Percentiles rank a stretch among this genome's conserved stretches.
These are phyloP conservation scores for Amaranthus cruentus DNA, from an alignment of 148 eudicot genomes.

Conservation along the genomic window DNA sequence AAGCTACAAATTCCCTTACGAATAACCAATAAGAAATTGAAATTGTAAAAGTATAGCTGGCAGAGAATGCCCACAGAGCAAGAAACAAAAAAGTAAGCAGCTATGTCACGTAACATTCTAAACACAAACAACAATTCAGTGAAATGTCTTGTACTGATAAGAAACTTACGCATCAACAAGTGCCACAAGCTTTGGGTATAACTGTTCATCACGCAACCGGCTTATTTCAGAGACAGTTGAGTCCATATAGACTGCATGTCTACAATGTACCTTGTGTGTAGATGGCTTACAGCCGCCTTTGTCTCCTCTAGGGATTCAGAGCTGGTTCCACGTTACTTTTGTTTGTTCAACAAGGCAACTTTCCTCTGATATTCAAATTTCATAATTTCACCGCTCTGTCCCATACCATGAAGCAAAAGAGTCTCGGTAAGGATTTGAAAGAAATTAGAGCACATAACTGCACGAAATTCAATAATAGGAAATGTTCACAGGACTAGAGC, in stretches of 20 bases:
- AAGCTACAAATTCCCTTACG: no score
- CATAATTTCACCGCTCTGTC: slow-evolving; percentile 90
- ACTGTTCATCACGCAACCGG: slow-evolving; percentile 80
- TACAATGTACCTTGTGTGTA: slow-evolving; percentile 92
- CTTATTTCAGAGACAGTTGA: slow-evolving; percentile 91
- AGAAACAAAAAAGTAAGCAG: not conserved
- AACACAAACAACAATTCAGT: not conserved
- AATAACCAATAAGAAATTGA: no score
- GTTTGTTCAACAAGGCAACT: slow-evolving; percentile 75
- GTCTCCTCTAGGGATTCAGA: slow-evolving; percentile 77
- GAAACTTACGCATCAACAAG: slow-evolving; percentile 85
- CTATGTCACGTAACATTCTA: not conserved
- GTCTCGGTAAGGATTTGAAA: not conserved
- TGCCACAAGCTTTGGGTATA: slow-evolving; percentile 73
- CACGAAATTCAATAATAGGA: not conserved
- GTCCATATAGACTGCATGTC: slow-evolving; percentile 99
- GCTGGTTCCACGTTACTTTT: slow-evolving; percentile 60
- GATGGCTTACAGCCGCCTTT: slow-evolving; percentile 89
- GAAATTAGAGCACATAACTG: not conserved
- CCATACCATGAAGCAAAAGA: slow-evolving; percentile 18
- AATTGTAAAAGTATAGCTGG: not conserved
- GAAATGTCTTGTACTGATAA: not conserved
- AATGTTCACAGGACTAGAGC: not conserved
- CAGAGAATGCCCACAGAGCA: not conserved
- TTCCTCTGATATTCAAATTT: slow-evolving; percentile 86